Base-by-base conservation (phyloP, 2,329 filamentous ascomycete genomes). In the Leptosphaerulina australis region DNA sequence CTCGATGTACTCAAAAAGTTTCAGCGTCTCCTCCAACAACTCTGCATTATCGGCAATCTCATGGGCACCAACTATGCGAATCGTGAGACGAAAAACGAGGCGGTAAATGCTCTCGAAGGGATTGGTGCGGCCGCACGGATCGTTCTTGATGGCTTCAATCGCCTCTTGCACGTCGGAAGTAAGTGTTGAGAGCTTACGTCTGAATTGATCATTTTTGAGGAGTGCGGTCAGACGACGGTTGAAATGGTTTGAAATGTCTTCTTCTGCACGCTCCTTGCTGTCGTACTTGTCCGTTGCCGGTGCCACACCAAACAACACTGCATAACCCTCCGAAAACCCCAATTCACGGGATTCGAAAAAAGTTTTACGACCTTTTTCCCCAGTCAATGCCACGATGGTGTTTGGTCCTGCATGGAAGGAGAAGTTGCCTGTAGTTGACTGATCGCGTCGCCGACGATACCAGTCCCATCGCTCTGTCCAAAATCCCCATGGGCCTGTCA, bases 1-100 rank as follows among this genome's bases (percentile, higher is more conserved):
- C 41, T 83, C 81, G 31, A 84, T 75, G 21, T 63, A 64, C 46
- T 79, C 75, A 51, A 79, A 84, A 9, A 76, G 66, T 11, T 64
- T 50, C 11, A 83, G 69, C 2, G 75, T 76, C 28, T 73, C 67
- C n/a, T 65, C 66, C 3, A 81, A 58, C 15, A 80, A 60, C 5
- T 54, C 55, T 0, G 74, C 72, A 39, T 80, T 70, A 2, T 80
- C 71, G 11, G 81, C 81, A 20, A 85, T 77, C 31, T 85, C 82
- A 24, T 77, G 71, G 41, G 76, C 76, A 5, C 79, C 82, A 1
- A 84, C 73, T 4, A 76, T 80, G 10, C 82, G 77, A 71, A 84
- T 82, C 3, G 81, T 84, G n/a, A 85, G 73, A 59, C 78, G 75
- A 64, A 80, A 85, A 1, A 84, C 74, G 45, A 82, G 70, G 5